phyloP scores from a whole-genome alignment of 2,329 filamentous ascomycete species.

The Cladobotryum mycophilum region DNA sequence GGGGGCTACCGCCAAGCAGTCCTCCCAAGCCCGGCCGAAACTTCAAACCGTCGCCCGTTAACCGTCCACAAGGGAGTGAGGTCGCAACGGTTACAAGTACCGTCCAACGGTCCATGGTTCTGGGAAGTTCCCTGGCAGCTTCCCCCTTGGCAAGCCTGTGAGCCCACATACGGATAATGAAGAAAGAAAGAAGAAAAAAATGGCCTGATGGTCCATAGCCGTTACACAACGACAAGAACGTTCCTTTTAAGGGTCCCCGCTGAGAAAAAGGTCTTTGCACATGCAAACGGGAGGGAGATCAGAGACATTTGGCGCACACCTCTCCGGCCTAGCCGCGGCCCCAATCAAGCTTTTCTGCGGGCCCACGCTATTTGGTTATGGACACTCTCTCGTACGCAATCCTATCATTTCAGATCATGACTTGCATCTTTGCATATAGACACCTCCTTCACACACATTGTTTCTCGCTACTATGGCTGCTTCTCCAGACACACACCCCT shows the following conservation, averaged over 20 bases:
- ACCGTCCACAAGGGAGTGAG: too few species aligned
- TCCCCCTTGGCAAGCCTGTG: too few species aligned
- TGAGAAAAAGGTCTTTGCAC: background rate
- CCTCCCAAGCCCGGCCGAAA: too few species aligned
- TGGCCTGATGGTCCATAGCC: background rate
- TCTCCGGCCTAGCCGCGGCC: slow-evolving; percentile 6
- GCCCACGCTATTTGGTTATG: slow-evolving; percentile 16
- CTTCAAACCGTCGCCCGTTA: too few species aligned
- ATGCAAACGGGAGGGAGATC: background rate
- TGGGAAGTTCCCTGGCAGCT: too few species aligned
- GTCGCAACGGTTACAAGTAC: too few species aligned
- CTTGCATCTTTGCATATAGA: slow-evolving; percentile 1
- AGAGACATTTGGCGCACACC: background rate
- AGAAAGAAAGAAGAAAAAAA: background rate
- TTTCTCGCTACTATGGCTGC: background rate
- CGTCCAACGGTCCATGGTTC: too few species aligned
- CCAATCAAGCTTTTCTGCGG: slow-evolving; percentile 15
- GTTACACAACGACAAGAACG: background rate
- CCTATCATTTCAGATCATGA: background rate
- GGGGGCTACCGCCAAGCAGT: too few species aligned
- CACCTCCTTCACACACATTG: too few species aligned
- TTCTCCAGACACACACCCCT: background rate
- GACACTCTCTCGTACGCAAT: background rate
- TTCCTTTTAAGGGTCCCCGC: background rate
- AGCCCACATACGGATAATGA: too few species aligned